Evolutionary conservation across 108 stramenopile species (phyloP).

Genomic region (Cyclotella atomus): DNA sequence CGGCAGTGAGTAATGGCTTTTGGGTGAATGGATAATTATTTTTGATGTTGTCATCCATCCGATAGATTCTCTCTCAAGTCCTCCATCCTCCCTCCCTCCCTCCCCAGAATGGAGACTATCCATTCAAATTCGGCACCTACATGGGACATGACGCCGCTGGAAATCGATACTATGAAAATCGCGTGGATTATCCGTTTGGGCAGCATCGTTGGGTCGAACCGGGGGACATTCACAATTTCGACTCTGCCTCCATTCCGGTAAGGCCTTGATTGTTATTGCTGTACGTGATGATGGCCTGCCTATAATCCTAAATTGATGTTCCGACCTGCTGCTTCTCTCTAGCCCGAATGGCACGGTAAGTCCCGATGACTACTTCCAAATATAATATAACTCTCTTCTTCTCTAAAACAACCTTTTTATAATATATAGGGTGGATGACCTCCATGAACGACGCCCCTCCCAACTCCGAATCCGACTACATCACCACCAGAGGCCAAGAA

Average conservation of each 20-base stretch:
- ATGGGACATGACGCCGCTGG: constrained; percentile 91
- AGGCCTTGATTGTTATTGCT: too few species aligned
- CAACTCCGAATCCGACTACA: constrained; percentile 53
- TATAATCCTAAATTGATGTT: too few species aligned
- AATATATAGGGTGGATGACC: constrained; percentile 95
- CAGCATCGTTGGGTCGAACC: constrained; percentile 98
- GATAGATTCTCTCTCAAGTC: not conserved
- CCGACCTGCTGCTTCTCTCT: too few species aligned
- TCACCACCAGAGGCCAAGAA: constrained; percentile 52
- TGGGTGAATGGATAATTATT: too few species aligned
- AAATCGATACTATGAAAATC: constrained; percentile 97
- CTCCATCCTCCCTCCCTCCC: too few species aligned
- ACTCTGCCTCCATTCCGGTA: constrained; percentile 86
- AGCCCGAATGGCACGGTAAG: constrained; percentile 96
- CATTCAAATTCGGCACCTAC: constrained; percentile 96
- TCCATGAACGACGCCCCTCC: constrained; percentile 90
- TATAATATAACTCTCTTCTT: too few species aligned
- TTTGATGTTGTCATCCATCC: not conserved
- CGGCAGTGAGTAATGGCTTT: too few species aligned
- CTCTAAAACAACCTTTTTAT: too few species aligned
- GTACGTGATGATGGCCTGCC: too few species aligned
- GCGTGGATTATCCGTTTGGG: constrained; percentile 90
- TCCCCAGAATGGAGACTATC: constrained; percentile 95
- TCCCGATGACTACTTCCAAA: too few species aligned
- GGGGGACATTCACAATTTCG: constrained; percentile 94